Base-by-base conservation (phyloP, 129 eudicot genomes). In the Saposhnikovia divaricata region DNA sequence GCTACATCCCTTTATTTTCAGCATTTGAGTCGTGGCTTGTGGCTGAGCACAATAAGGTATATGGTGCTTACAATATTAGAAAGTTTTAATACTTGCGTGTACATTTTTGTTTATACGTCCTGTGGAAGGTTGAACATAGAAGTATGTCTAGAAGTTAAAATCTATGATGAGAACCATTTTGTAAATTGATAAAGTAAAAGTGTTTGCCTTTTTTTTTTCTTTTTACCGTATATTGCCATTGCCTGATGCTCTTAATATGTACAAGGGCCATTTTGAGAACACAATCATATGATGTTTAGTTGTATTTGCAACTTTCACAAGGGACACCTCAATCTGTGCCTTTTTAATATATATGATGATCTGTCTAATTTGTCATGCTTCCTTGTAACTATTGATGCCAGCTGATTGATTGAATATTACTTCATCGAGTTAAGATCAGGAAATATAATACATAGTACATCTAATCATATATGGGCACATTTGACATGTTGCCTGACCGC, bases 21-120 rank as follows among this genome's bases (percentile, higher is more conserved):
- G 86, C 99, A 50, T 96, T 96, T 80, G 99, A 96, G 83, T 96
- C 99, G 25, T 96, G 99, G 99, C 98, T 96, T 69, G 98, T 96
- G 79, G 99, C 99, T 66, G 99, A 96, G 83, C 99, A 96, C 89
- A 90, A 89, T 87, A 96, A 96, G 99, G 99, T 96, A 74, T 75
- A 86, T 31, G 68, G 79, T 74, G 21, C 21, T 74, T 23, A 55
- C 6, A 0, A n/a, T 59, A 59, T 59, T 2, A 9, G 0, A 57
- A n/a, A n/a, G 68, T 59, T n/a, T 23, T 23, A 59, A 5, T 3
- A 10, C 34, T 25, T 0, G 68, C 12, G 4, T 23, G 31, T 57
- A 57, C 11, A n/a, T n/a, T 59, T 59, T 23, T n/a, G 34, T 34
- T n/a, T 59, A 7, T 21, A 21, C 25, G 15, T 9, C 68, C 34